Conservation (phyloP, 345 rosid species). For the Rhizophora mangle region DNA sequence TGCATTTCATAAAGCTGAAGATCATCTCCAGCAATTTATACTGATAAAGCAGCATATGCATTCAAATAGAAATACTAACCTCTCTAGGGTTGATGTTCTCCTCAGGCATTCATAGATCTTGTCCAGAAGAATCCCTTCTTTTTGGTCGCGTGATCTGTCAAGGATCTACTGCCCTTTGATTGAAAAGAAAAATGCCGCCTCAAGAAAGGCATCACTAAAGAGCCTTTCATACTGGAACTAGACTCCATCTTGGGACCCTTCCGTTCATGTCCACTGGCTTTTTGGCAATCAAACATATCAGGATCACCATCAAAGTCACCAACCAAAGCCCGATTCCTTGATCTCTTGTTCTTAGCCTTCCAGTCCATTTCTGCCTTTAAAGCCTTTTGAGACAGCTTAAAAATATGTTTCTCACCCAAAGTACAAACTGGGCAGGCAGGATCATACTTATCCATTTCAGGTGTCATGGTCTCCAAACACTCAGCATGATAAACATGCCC, state of each 20-base stretch:
- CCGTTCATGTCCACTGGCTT: constrained; percentile 42
- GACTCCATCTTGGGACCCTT: constrained; percentile 53
- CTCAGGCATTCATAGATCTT: constrained; percentile 72
- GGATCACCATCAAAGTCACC: constrained; percentile 54
- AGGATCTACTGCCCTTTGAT: constrained; percentile 53
- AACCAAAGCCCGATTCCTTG: constrained; percentile 62
- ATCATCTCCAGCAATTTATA: background rate
- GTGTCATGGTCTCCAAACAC: constrained; percentile 88
- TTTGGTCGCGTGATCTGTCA: constrained; percentile 42
- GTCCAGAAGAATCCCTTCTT: constrained; percentile 91
- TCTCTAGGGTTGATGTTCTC: constrained; percentile 23
- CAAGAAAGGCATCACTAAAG: constrained; percentile 59
- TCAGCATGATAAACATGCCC: constrained; percentile 97
- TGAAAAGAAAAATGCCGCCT: constrained; percentile 76
- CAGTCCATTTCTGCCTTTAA: constrained; percentile 70
- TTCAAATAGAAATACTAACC: constrained; percentile 25
- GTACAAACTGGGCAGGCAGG: constrained; percentile 93
- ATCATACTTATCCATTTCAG: constrained; percentile 72
- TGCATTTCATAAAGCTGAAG: background rate
- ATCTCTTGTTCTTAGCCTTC: constrained; percentile 63
- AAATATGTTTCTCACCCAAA: constrained; percentile 72
- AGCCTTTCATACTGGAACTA: constrained; percentile 67
- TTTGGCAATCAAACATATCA: constrained; percentile 39
- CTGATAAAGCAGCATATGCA: background rate
- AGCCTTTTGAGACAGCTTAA: constrained; percentile 73